Evolutionary conservation across 805 yeast genomes (phyloP), one percentile per base, ranked within the genome.

Genomic region (Naumovozyma baii): DNA sequence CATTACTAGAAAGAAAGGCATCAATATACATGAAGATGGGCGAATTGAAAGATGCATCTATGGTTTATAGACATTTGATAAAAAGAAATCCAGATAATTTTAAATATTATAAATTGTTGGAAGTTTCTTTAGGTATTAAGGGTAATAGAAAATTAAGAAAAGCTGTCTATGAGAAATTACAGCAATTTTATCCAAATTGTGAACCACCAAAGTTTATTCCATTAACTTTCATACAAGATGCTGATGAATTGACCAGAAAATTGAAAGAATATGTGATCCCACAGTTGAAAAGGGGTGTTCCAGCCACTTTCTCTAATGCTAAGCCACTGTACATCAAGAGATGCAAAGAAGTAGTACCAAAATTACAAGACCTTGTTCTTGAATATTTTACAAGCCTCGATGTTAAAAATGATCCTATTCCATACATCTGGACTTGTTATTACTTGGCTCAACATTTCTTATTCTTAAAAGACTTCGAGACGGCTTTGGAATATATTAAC

Each of bases 21-120:
- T 63, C 70, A 39, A 77, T 80, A 49, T 69, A 78, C 39, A 61
- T 77, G 58, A 69, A 75, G 31, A 61, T 83, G 42, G 82, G 77
- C 8, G 64, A 68, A 33, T 52, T 55, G 12, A 66, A 74, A 39
- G 85, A 83, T 39, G 90, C 96, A 1, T 76, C 84, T 14, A 51
- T 72, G 37, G 68, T 75, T 31, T 83, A 79, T 55, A 74, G 94
- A 55, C 66, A 70, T 41, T 67, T 90, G 41, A 67, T 90, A 42
- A 76, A 82, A 56, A 77, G 95, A 54, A 90, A 90, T 58, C 95
- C 97, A 0, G 95, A 87, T 54, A 73, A 82, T 51, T 65, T 67
- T 29, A 64, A 59, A 10, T 86, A 85, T 55, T 88, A 85, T 57
- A 58, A 63, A 37, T 62, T 73, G 31, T 66, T 92, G 45, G 95